A percentile compares a stretch with the other conserved stretches of the same genome.
Conservation (phyloP, 352 stramenopile genomes). For the Globisporangium irregulare region DNA sequence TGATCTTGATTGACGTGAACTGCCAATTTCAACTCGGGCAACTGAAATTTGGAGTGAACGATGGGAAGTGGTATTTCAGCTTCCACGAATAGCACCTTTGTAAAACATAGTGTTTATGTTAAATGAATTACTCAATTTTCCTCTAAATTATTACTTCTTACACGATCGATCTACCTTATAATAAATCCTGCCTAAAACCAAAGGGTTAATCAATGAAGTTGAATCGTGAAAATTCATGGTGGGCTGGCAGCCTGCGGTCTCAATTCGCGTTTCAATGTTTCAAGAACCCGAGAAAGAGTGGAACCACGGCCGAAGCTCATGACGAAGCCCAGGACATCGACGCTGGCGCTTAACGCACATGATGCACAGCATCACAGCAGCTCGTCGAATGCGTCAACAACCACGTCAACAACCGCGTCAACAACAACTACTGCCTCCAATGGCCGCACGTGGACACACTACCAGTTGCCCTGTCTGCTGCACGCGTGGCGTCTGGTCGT, state of each 20-base stretch:
- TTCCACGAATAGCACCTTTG: neutral
- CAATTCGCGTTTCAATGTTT: neutral
- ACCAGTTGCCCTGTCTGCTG: conserved; percentile 5
- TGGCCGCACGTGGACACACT: neutral
- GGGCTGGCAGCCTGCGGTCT: neutral
- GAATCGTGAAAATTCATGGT: neutral
- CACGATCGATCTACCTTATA: neutral
- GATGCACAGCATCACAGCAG: neutral
- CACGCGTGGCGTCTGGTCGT: neutral
- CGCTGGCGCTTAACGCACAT: neutral
- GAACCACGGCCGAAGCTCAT: neutral
- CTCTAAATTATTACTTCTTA: neutral
- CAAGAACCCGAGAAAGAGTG: neutral
- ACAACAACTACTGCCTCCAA: neutral
- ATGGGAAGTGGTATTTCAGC: neutral
- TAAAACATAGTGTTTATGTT: neutral
- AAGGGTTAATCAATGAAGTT: neutral
- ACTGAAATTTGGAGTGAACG: neutral
- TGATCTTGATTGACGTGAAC: neutral
- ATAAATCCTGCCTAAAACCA: neutral
- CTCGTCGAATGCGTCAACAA: neutral
- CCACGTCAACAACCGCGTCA: neutral
- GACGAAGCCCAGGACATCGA: neutral
- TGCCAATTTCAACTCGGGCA: too few species aligned
- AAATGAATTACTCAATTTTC: too few species aligned